Evolutionary conservation across 2,329 filamentous ascomycete genomes (phyloP), one percentile per base, ranked within the genome.

Genomic region (Fonsecaea pedrosoi): DNA sequence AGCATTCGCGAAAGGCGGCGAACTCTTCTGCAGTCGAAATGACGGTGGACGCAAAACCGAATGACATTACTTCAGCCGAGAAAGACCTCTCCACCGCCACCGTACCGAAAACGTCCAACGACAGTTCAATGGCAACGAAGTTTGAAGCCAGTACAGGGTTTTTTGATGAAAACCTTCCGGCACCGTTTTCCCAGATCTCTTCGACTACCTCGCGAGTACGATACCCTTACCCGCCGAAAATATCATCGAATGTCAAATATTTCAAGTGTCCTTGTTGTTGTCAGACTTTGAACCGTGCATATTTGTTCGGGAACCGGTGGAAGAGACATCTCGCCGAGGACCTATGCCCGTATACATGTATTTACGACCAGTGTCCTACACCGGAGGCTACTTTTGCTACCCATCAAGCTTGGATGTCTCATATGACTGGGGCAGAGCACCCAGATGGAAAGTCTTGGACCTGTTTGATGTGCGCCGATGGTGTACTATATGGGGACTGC

Each of bases 261-360:
- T 62, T 62, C 35, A 42, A 40, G 38, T 62, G 60, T 13, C 60
- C 60, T 38, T 55, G 45, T 35, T 62, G 60, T 40, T 62, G 48
- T n/a, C 60, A 54, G 30, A 54, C 48, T 10, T n/a, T 62, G 18
- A 13, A 53, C 18, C 32, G 21, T 40, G 32, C 8, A 12, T 10
- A 38, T 25, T 57, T n/a, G 2, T 8, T 13, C 2, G 48, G 45
- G n/a, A 18, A 35, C 18, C 59, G 25, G 3, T 54, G 57, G 57
- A 60, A 40, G 21, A 55, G 35, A 18, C 60, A 62, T 32, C 60
- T 55, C 7, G 13, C 35, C 2, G 48, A 55, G 18, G 45, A 62
- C 35, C 21, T 55, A 40, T 55, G 45, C 12, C 60, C 60, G 5
- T 62, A 55, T 38, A 40, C 60, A 9, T 62, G 60, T 35, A 62